Percentiles rank a stretch among this genome's conserved stretches.
Evolutionary conservation across 768 basidiomycete genomes (phyloP).

Genomic region (Tubosaeta sp.): DNA sequence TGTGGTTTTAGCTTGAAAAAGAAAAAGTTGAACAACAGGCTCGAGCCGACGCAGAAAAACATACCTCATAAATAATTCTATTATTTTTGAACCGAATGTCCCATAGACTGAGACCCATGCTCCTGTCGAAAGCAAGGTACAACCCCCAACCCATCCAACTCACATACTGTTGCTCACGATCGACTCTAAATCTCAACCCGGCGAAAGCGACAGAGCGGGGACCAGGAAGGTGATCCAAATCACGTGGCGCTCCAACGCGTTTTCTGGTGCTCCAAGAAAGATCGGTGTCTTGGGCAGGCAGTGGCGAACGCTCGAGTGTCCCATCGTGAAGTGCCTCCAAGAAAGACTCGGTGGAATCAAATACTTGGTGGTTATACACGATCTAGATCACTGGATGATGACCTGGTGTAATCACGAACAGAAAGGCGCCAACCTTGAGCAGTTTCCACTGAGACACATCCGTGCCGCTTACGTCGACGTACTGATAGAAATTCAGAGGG

Average conservation of each 20-base stretch:
- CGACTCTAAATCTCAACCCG: constrained; percentile 55
- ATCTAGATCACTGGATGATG: constrained; percentile 29
- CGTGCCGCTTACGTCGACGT: constrained; percentile 53
- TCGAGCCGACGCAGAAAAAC: not conserved
- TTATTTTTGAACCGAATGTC: constrained; percentile 55
- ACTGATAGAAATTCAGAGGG: constrained; percentile 52
- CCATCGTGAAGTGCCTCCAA: constrained; percentile 50
- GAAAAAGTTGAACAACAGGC: not conserved
- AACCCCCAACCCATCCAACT: constrained; percentile 67
- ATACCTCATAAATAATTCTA: constrained; percentile 58
- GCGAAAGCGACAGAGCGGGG: constrained; percentile 60
- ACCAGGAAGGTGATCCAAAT: constrained; percentile 62
- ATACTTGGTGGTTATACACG: constrained; percentile 59
- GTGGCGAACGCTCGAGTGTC: constrained; percentile 40
- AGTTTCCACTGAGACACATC: constrained; percentile 49
- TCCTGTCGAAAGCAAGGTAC: constrained; percentile 59
- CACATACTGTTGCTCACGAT: constrained; percentile 48
- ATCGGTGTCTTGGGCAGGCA: constrained; percentile 30
- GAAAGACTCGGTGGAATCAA: constrained; percentile 45
- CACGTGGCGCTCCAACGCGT: constrained; percentile 38
- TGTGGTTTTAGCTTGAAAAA: constrained; percentile 47
- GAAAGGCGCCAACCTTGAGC: constrained; percentile 37
- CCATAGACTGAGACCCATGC: constrained; percentile 63
- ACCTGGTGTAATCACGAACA: not conserved
- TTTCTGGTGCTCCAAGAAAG: constrained; percentile 45